Base-by-base conservation (phyloP, 257 asterid species). In the Nicotiana knightiana region DNA sequence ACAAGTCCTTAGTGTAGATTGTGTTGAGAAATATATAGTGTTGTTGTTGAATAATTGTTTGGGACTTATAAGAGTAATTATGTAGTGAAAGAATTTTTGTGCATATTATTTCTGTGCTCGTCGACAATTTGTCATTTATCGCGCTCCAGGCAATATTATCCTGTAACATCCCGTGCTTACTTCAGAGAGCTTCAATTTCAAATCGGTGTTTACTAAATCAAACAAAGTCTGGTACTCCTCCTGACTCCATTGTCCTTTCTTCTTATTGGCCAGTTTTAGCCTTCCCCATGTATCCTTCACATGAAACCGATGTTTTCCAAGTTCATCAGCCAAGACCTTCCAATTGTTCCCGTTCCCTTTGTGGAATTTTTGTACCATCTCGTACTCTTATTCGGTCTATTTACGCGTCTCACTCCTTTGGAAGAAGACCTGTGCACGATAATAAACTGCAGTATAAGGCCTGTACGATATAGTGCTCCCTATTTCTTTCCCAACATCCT, bases 201-300 rank as follows among this genome's bases (percentile, higher is more conserved):
- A 63, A 75, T 75, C 63, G 26, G 63, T 75, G 63, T 75, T 75
- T 26, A 75, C 79, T 75, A 75, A 75, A 75, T 75, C 79, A 75
- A 75, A 75, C 63, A 75, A 51, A 26, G 59, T 48, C 63, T 75
- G 79, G 9, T 75, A 75, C 26, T 51, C 79, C 63, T 51, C 79
- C 43, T 75, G 79, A 75, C 63, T 51, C 79, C 79, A 75, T 51
- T 75, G 79, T 26, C 79, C 79, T 75, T 75, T 75, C 17, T 75
- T 75, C 46, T 4, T 61, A 51, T 75, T 75, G 62, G 79, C 9
- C 63, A 51, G 26, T 75, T 51, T 75, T 51, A 75, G 1, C 43
- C 79, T 75, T 75, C 79, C 63, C 63, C 79, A 51, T 75, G 79
- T 75, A 75, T 75, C 79, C 63, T 75, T 75, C 79, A 75, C 79